phyloP scores from a whole-genome alignment of 108 stramenopile genomes.

The Pseudonitzschia multiseries region DNA sequence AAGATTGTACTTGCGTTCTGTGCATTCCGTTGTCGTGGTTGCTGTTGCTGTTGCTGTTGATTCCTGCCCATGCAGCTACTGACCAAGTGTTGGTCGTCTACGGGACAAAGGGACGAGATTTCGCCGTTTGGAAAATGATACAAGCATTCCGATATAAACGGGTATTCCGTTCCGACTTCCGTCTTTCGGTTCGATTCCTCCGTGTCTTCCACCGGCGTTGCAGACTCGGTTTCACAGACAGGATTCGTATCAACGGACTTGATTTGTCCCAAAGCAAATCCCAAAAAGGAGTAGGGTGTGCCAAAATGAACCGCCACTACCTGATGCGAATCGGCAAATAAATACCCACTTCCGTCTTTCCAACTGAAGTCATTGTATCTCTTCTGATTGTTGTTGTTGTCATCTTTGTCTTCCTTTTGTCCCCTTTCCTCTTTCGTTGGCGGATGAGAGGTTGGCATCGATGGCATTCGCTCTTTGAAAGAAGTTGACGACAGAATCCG shows the following conservation, averaged over 20 bases:
- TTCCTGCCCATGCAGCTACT: neutral
- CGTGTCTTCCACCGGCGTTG: neutral
- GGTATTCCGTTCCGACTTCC: neutral
- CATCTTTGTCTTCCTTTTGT: neutral
- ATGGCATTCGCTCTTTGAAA: too few species aligned
- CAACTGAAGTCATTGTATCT: neutral
- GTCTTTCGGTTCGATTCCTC: neutral
- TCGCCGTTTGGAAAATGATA: neutral
- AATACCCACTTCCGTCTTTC: neutral
- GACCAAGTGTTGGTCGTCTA: neutral
- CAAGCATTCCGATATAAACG: neutral
- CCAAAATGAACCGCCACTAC: neutral
- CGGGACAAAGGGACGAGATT: neutral
- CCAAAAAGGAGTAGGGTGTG: neutral
- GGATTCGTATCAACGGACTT: neutral
- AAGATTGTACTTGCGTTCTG: neutral
- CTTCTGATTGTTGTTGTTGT: neutral
- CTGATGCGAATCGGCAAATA: neutral
- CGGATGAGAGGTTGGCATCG: too few species aligned
- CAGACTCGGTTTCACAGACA: neutral
- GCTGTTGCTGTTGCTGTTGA: too few species aligned
- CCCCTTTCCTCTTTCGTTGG: too few species aligned
- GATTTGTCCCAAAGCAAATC: neutral
- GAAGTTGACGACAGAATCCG: neutral
- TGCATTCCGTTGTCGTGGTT: neutral